Base-by-base conservation (phyloP, 805 yeast species). In the Saturnispora hagleri region DNA sequence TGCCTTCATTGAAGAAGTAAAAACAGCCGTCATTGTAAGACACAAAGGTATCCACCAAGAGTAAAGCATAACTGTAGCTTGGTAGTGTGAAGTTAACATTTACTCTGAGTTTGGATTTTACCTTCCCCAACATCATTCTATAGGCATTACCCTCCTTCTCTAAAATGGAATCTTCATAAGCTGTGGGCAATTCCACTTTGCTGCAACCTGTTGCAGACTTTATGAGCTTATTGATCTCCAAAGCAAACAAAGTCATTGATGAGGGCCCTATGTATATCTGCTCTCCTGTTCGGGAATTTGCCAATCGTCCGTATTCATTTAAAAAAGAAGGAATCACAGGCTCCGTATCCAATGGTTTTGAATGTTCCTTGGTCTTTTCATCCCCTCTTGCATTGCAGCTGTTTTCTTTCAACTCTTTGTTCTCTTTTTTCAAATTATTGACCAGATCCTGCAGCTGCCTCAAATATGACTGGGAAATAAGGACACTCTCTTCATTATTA, bases 11-110 rank as follows among this genome's bases (percentile, higher is more conserved):
- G 69, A 86, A 86, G 60, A 86, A 86, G 67, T 86, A 86, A 63
- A 86, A 86, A 59, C 95, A 86, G 0, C 90, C 93, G 65, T 85
- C 93, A 59, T 86, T 86, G 64, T 84, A 86, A 48, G 84, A 82
- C 50, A 86, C 77, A 58, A 86, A 86, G 0, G 88, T 82, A 61
- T 86, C 91, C 12, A 86, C 86, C 47, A 86, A 67, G 13, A 84
- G 64, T 77, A 83, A 77, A 6, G 91, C 89, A 63, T 85, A 84
- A 3, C 87, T 79, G 57, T 84, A 85, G 13, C 88, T 80, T 0
- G 95, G 95, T 17, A 86, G 69, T 0, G 87, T 77, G 61, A 84
- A 84, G 59, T 83, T 82, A 24, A 84, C 86, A 22, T 84, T 75
- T 5, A 82, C 72, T 1, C 86, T 85, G 0, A 87, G 84, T 35